Evolutionary conservation across 352 stramenopile species (phyloP).

Genomic region (Globisporangium mamillatum): DNA sequence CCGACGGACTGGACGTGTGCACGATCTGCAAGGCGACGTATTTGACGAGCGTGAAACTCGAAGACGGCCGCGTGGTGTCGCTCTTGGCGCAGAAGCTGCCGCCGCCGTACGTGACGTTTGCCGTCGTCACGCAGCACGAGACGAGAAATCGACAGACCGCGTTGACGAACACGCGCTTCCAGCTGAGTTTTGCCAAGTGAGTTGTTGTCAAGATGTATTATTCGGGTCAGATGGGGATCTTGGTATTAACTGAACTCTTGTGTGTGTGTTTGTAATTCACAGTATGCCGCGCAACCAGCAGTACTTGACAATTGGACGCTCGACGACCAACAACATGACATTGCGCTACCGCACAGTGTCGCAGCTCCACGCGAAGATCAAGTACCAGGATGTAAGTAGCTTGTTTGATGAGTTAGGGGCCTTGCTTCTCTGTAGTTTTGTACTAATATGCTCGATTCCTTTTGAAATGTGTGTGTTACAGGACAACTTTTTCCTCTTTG

Average conservation of each 20-base stretch:
- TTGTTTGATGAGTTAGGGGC: background rate
- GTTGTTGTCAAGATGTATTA: conserved; percentile 14
- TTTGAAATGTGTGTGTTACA: conserved; percentile 20
- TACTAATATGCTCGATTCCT: background rate
- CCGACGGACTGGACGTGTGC: conserved; percentile 84
- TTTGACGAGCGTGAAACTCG: conserved; percentile 84
- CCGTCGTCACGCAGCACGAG: conserved; percentile 89
- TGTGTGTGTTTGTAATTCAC: conserved; percentile 7
- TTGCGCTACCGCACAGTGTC: conserved; percentile 84
- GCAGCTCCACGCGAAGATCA: conserved; percentile 80
- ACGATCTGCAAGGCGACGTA: conserved; percentile 92
- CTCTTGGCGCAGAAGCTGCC: conserved; percentile 85
- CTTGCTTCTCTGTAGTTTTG: background rate
- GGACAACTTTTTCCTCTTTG: conserved; percentile 76
- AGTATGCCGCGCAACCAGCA: conserved; percentile 63
- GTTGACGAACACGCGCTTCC: conserved; percentile 91
- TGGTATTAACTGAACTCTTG: conserved; percentile 1
- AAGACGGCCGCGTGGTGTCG: conserved; percentile 82
- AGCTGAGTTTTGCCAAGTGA: conserved; percentile 90
- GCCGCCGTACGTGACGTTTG: conserved; percentile 89
- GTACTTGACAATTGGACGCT: conserved; percentile 75
- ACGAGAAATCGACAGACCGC: conserved; percentile 75
- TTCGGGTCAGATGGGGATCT: background rate
- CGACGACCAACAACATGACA: conserved; percentile 85
- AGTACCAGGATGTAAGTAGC: conserved; percentile 71